Conservation (phyloP, 345 rosid species). For the Ricinus communis region DNA sequence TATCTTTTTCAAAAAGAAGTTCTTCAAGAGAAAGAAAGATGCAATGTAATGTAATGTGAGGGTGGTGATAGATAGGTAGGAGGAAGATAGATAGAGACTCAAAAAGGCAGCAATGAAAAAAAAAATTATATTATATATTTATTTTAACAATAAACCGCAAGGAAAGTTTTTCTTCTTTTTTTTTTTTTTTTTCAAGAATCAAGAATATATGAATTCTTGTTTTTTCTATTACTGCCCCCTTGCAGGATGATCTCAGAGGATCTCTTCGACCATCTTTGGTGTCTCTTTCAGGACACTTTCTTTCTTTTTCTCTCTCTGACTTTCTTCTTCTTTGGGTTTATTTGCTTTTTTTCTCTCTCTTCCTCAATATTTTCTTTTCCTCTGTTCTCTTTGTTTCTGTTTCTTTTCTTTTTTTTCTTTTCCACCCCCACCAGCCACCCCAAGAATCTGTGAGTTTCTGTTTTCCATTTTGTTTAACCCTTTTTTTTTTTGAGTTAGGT, state of each 20-base stretch:
- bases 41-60: too few relatives aligned
- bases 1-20: background rate
- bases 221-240: conserved; percentile 48
- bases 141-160: too few relatives aligned
- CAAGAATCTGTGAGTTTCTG: conserved; percentile 10
- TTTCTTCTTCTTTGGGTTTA: background rate
- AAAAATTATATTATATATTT: background rate
- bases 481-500: background rate
- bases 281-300: conserved; percentile 35
- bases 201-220: background rate
- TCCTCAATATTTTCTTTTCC: conserved; percentile 8
- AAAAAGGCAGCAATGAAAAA: conserved; percentile 47
- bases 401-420: background rate
- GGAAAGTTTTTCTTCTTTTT: too few relatives aligned
- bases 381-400: background rate
- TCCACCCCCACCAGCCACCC: conserved; percentile 31
- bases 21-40: conserved; percentile 11
- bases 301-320: conserved; percentile 13
- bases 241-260: conserved; percentile 72
- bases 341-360: conserved; percentile 19
- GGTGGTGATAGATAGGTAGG: conserved; percentile 22
- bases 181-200: background rate
- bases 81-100: too few relatives aligned
- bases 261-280: conserved; percentile 59
- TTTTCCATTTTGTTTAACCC: conserved; percentile 12